These are phyloP conservation scores for Phytophthora pini DNA, from an alignment of 352 stramenopile species.

Conservation along the genomic window DNA sequence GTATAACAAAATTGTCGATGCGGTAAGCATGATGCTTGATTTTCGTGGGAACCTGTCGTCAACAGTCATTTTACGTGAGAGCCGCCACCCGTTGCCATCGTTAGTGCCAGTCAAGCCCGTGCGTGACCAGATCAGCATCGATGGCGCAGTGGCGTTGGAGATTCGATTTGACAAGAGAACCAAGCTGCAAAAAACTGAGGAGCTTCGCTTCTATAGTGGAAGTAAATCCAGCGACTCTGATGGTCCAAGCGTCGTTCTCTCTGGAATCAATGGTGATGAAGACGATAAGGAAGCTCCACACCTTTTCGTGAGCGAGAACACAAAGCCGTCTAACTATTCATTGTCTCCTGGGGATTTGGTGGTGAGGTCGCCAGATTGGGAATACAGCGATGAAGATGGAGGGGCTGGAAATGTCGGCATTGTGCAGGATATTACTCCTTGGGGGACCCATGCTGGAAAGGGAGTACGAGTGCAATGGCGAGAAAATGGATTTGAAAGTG, in stretches of 20 bases:
- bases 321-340: slow-evolving; percentile 32
- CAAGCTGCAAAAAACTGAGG: slow-evolving; percentile 42
- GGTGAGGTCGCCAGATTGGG: slow-evolving; percentile 70
- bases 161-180: slow-evolving; percentile 73
- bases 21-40: slow-evolving; percentile 61
- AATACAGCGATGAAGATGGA: slow-evolving; percentile 79
- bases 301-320: slow-evolving; percentile 48
- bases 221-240: neutral
- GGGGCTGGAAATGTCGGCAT: slow-evolving; percentile 59
- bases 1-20: slow-evolving; percentile 69
- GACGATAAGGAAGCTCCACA: slow-evolving; percentile 34
- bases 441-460: slow-evolving; percentile 52
- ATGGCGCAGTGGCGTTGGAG: slow-evolving; percentile 67
- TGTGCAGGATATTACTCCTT: slow-evolving; percentile 62
- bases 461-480: slow-evolving; percentile 70
- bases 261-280: slow-evolving; percentile 42
- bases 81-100: slow-evolving; percentile 42
- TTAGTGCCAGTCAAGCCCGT: neutral
- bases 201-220: slow-evolving; percentile 32
- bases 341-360: slow-evolving; percentile 60
- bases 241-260: slow-evolving; percentile 23
- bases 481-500: slow-evolving; percentile 32
- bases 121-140: slow-evolving; percentile 42
- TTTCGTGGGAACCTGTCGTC: slow-evolving; percentile 50
- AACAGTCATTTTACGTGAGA: slow-evolving; percentile 57